phyloP scores from a whole-genome alignment of 306 rosid species.

The Aeschynomene evenia region DNA sequence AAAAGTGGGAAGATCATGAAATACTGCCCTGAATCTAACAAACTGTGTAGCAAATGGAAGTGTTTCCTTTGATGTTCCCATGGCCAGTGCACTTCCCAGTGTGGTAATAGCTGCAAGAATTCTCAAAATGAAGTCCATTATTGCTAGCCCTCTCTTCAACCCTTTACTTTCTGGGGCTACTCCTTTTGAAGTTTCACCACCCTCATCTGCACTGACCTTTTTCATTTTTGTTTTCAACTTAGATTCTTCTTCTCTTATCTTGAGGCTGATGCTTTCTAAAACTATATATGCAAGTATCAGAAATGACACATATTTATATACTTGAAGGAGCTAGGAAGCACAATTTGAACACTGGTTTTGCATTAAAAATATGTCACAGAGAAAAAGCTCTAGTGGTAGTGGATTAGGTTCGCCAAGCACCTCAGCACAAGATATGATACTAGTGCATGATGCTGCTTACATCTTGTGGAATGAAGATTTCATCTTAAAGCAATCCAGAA shows the following conservation, averaged over 20 bases:
- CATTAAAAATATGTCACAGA: not conserved
- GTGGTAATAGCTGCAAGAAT: constrained; percentile 29
- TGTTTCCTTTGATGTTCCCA: constrained; percentile 39
- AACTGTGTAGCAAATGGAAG: constrained; percentile 42
- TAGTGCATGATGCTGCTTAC: constrained; percentile 19
- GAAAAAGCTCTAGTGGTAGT: constrained; percentile 7
- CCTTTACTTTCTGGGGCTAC: constrained; percentile 13
- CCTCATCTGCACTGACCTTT: constrained; percentile 1
- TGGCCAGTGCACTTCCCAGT: constrained; percentile 32
- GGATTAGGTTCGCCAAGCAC: constrained; percentile 30
- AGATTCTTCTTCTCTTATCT: not conserved
- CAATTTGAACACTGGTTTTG: not conserved
- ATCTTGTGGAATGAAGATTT: not conserved
- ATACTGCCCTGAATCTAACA: constrained; percentile 36
- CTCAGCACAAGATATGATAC: constrained; percentile 3
- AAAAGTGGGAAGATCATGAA: constrained; percentile 43
- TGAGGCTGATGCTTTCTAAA: not conserved
- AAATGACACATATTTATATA: constrained; percentile 21
- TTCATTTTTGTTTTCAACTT: constrained; percentile 24
- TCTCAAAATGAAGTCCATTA: constrained; percentile 38
- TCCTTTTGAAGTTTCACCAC: constrained; percentile 21
- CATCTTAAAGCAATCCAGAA: not conserved
- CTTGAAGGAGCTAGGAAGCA: constrained; percentile 27
- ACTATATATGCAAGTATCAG: not conserved
- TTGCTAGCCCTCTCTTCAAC: constrained; percentile 32